Evolutionary conservation across 805 yeast species (phyloP).

Genomic region (Torulaspora maleeae): DNA sequence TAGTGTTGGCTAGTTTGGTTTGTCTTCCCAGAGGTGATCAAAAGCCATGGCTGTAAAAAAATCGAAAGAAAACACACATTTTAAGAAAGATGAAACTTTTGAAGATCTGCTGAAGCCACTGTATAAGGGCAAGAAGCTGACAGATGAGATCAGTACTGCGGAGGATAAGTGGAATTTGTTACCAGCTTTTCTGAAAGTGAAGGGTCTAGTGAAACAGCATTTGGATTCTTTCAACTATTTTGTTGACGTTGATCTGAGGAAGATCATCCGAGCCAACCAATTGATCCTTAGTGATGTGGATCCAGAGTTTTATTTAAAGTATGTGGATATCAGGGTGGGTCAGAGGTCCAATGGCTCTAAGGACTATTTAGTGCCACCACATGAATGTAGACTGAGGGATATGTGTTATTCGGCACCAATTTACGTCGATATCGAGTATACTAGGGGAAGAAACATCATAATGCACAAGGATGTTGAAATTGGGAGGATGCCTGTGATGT

Average conservation of each 20-base stretch:
- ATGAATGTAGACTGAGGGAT: constrained; percentile 91
- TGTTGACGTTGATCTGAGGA: constrained; percentile 87
- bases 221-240: constrained; percentile 96
- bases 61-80: constrained; percentile 7
- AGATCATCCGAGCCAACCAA: constrained; percentile 88
- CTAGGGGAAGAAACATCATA: constrained; percentile 89
- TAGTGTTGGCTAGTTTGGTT: neutral
- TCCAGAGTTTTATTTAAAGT: constrained; percentile 92
- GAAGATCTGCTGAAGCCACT: constrained; percentile 72
- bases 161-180: constrained; percentile 95
- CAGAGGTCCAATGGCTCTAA: constrained; percentile 56
- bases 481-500: constrained; percentile 99
- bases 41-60: constrained; percentile 10
- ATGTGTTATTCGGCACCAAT: constrained; percentile 93
- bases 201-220: constrained; percentile 95
- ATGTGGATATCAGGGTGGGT: constrained; percentile 90
- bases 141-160: constrained; percentile 86
- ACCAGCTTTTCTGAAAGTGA: constrained; percentile 93
- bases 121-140: constrained; percentile 78
- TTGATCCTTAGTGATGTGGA: constrained; percentile 88
- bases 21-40: neutral
- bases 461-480: constrained; percentile 87
- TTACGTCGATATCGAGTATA: constrained; percentile 94
- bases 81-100: constrained; percentile 53
- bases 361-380: constrained; percentile 76